phyloP scores from a whole-genome alignment of 495 filamentous ascomycete genomes.

The Pyrenula massariospora region DNA sequence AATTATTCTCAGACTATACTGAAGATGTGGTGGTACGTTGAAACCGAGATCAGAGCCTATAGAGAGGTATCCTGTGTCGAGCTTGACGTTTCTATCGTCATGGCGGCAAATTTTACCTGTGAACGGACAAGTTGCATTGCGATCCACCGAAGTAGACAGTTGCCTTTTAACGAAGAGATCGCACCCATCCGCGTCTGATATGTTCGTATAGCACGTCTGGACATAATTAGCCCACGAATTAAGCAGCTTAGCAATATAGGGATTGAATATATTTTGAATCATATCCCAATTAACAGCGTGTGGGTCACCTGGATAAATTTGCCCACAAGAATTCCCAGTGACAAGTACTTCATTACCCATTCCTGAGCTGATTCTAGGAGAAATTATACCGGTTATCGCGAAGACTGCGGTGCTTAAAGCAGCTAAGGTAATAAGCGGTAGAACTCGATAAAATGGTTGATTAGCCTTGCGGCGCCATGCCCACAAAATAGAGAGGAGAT shows the following conservation, averaged over 20 bases:
- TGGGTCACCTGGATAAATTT: no score
- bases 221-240: conserved; percentile 8
- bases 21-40: conserved; percentile 6
- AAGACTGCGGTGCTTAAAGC: neutral
- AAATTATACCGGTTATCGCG: conserved; percentile 2
- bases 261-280: no score
- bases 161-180: neutral
- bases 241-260: no score
- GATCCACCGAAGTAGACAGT: conserved; percentile 3
- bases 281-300: no score
- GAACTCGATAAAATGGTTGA: conserved; percentile 7
- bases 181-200: neutral
- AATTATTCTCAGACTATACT: conserved; percentile 2
- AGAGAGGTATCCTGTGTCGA: conserved; percentile 10
- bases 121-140: conserved; percentile 10
- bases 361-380: neutral
- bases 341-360: conserved; percentile 5
- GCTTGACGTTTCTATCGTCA: conserved; percentile 2
- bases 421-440: conserved; percentile 8
- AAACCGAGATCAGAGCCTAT: conserved; percentile 9
- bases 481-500: conserved; percentile 9
- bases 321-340: no score
- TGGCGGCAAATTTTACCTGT: conserved; percentile 2
- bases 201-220: no score
- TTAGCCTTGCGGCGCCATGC: conserved; percentile 3